Evolutionary conservation across 2,329 filamentous ascomycete genomes (phyloP).

Genomic region (Monascus ruber): DNA sequence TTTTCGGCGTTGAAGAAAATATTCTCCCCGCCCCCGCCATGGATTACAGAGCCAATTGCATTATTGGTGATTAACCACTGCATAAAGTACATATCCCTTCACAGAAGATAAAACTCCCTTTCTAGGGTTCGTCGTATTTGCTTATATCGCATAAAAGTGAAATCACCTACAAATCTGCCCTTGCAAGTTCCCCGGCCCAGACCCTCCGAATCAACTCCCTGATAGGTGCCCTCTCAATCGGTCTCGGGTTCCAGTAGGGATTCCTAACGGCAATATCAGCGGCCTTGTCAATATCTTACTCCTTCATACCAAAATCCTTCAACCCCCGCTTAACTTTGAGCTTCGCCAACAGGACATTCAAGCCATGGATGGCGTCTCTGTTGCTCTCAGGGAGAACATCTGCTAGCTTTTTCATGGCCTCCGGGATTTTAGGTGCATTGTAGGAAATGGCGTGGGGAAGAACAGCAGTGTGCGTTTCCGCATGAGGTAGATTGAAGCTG

Average conservation of each 20-base stretch:
- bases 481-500: constrained; percentile 52
- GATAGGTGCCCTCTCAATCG: constrained; percentile 41
- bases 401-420: constrained; percentile 43
- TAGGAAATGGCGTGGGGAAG: constrained; percentile 54
- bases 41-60: background rate
- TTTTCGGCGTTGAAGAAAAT: too few relatives aligned
- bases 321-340: constrained; percentile 43
- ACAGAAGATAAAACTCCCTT: background rate
- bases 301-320: constrained; percentile 48
- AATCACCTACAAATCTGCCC: constrained; percentile 36
- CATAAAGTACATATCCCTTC: background rate
- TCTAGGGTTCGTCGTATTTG: background rate
- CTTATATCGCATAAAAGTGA: background rate
- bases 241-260: constrained; percentile 49
- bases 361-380: constrained; percentile 46
- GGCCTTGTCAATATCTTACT: constrained; percentile 49
- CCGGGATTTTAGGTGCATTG: constrained; percentile 45
- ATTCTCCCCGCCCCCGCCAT: background rate
- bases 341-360: constrained; percentile 46
- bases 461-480: constrained; percentile 54
- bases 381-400: constrained; percentile 44
- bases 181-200: constrained; percentile 50
- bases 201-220: constrained; percentile 47
- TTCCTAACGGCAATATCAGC: constrained; percentile 48
- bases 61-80: background rate